Base-by-base conservation (phyloP, 305 asterid species). In the Rubia balearica region DNA sequence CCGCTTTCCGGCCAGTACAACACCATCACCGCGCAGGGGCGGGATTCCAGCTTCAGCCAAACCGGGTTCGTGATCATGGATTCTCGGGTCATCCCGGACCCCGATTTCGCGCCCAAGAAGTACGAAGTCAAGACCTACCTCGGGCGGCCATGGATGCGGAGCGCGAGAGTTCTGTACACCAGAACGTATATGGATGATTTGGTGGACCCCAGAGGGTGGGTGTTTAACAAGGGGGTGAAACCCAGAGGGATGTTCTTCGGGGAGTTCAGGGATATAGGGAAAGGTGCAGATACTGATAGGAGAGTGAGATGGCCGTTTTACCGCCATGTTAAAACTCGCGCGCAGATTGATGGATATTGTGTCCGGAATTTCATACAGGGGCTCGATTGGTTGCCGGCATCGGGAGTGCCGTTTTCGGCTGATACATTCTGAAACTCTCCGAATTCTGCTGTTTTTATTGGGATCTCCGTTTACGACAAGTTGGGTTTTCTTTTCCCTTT, bases 71-170 rank as follows among this genome's bases (percentile, higher is more conserved):
- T 30, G 36, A 30, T 30, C 1, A 30, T 30, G 36, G 36, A 30
- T 30, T 30, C 36, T 30, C 36, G 36, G 36, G 36, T 30, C 1
- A 30, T 1, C 36, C 36, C 36, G 36, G 36, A 30, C 36, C 36
- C 45, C 0, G 88, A 82, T 7, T 75, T 88, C 6, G 8, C 7
- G 4, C 76, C 17, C 2, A 79, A 63, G 7, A 72, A 71, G 68
- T 79, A 80, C 3, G 61, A 33, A 40, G 75, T 86, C 73, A 61
- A 57, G 75, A 90, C 75, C 65, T 90, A 84, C 42, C 68, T 90
- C 4, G 91, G 96, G 19, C 42, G 96, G 71, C 96, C 96, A 3
- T 87, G 94, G 92, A 81, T 77, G 59, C 73, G 70, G 76, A 87
- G 82, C 36, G 36, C 36, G 36, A 30, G 36, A 30, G 36, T 30